These are phyloP conservation scores for Boletus calvinii DNA, from an alignment of 1,284 basidiomycete species.

Conservation along the genomic window DNA sequence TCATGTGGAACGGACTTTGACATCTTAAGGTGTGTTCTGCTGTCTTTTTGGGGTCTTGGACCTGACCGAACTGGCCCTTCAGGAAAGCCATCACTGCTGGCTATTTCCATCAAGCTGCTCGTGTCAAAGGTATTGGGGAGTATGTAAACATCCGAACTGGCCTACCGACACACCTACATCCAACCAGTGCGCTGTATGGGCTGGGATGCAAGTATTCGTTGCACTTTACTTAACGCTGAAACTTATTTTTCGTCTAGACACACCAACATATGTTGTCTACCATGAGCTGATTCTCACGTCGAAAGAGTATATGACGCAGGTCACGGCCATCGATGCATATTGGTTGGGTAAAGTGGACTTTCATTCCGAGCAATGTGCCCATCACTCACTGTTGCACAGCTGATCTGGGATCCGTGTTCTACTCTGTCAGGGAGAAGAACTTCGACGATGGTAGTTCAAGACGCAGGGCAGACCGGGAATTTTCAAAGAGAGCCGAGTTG, in stretches of 20 bases:
- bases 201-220: conserved; percentile 74
- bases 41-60: not conserved
- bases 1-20: conserved; percentile 97
- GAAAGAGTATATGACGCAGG: conserved; percentile 96
- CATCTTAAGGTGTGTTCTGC: conserved; percentile 67
- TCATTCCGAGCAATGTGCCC: not conserved
- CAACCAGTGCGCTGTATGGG: conserved; percentile 95
- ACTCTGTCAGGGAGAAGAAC: conserved; percentile 93
- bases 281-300: conserved; percentile 95
- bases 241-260: conserved; percentile 53
- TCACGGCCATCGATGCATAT: conserved; percentile 92
- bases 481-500: conserved; percentile 85
- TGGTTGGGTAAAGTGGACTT: conserved; percentile 73
- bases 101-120: conserved; percentile 98
- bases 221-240: accelerated
- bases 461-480: conserved; percentile 79
- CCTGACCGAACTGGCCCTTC: conserved; percentile 5
- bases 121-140: conserved; percentile 98
- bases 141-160: conserved; percentile 98
- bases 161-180: conserved; percentile 89
- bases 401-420: conserved; percentile 92
- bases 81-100: conserved; percentile 98
- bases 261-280: conserved; percentile 95
- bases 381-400: conserved; percentile 48
- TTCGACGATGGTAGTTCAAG: conserved; percentile 82